phyloP scores from a whole-genome alignment of 805 yeast species.

The Wickerhamomyces bovis region DNA sequence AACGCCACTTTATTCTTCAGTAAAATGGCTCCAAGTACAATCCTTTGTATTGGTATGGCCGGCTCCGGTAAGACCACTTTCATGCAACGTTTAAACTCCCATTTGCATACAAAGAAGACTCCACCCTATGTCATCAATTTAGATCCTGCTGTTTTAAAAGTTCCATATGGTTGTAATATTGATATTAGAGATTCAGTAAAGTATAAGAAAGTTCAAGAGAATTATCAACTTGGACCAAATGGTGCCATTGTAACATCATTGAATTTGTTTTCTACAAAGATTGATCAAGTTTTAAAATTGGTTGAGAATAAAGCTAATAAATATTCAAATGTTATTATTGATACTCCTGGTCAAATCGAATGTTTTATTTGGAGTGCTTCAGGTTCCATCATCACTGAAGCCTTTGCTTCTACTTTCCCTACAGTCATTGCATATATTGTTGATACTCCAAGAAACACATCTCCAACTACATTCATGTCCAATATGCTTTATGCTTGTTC shows the following conservation, averaged over 20 bases:
- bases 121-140: constrained; percentile 91
- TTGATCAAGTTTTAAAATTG: constrained; percentile 86
- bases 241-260: constrained; percentile 97
- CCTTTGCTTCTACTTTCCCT: constrained; percentile 93
- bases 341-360: constrained; percentile 98
- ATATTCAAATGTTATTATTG: constrained; percentile 71
- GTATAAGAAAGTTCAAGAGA: constrained; percentile 94
- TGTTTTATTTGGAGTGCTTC: constrained; percentile 98
- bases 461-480: constrained; percentile 96
- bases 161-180: constrained; percentile 92
- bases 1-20: no score
- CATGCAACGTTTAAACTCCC: constrained; percentile 90
- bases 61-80: constrained; percentile 95
- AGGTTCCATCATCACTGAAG: constrained; percentile 93
- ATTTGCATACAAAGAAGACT: constrained; percentile 61
- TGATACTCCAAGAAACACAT: constrained; percentile 90
- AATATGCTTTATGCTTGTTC: constrained; percentile 99
- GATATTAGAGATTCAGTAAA: constrained; percentile 96
- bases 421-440: constrained; percentile 93
- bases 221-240: constrained; percentile 91
- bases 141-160: constrained; percentile 92
- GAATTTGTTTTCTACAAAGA: constrained; percentile 88
- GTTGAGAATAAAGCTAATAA: constrained; percentile 66
- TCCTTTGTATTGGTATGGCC: constrained; percentile 61
- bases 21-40: constrained; percentile 33